A percentile compares a stretch with the other conserved stretches of the same genome.
Evolutionary conservation across 169 alveolate genomes (phyloP).

Genomic region (Plasmodium billcollinsi): DNA sequence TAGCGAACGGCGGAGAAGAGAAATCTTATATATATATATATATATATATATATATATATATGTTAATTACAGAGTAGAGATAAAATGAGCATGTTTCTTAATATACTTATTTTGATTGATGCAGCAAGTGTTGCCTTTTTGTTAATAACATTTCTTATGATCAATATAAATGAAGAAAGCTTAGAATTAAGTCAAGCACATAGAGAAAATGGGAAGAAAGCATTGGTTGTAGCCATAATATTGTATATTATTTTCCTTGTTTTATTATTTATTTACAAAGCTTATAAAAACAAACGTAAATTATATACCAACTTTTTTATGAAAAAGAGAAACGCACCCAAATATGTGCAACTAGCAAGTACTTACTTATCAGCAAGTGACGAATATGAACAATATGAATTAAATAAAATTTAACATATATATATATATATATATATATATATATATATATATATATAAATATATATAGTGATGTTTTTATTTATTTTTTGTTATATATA

Average conservation of each 20-base stretch:
- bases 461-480: too few relatives aligned
- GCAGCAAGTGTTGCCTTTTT: conserved; percentile 77
- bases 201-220: conserved; percentile 75
- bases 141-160: conserved; percentile 71
- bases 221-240: conserved; percentile 65
- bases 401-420: conserved; percentile 32
- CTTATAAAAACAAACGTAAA: conserved; percentile 65
- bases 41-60: background rate
- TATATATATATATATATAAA: too few relatives aligned
- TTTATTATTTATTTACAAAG: conserved; percentile 62
- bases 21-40: conserved; percentile 8
- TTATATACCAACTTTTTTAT: conserved; percentile 67
- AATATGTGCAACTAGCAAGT: conserved; percentile 65
- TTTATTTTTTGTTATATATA: too few relatives aligned
- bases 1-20: too few relatives aligned
- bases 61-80: background rate
- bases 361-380: conserved; percentile 63
- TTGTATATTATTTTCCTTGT: conserved; percentile 51
- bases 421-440: background rate
- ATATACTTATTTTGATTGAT: conserved; percentile 67
- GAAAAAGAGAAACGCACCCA: conserved; percentile 59
- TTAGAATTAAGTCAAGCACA: conserved; percentile 45
- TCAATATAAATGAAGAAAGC: conserved; percentile 68
- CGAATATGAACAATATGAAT: conserved; percentile 72
- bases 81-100: conserved; percentile 75